phyloP scores from a whole-genome alignment of 768 basidiomycete genomes.

The Mycena rebaudengoi region DNA sequence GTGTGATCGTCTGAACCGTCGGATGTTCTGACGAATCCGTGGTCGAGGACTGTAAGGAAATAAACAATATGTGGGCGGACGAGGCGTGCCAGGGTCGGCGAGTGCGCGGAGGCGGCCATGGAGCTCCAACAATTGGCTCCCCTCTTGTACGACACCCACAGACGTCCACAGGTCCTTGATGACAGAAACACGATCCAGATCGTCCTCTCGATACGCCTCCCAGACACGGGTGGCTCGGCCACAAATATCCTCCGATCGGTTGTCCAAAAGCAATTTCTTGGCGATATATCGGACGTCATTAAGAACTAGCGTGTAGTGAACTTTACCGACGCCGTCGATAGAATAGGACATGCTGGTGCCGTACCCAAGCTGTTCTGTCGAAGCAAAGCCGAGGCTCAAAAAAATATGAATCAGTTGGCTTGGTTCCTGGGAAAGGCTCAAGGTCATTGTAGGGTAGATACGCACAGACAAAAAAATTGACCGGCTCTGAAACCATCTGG shows the following conservation, averaged over 20 bases:
- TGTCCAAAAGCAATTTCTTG: neutral
- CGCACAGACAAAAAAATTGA: no score
- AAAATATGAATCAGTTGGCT: neutral
- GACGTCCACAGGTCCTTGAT: conserved; percentile 4
- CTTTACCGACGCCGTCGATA: neutral
- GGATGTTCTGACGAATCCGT: neutral
- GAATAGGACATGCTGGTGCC: neutral
- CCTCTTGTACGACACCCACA: neutral
- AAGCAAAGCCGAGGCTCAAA: neutral
- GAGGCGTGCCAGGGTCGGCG: neutral
- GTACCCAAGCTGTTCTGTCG: neutral
- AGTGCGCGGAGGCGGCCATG: neutral
- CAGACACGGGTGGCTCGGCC: conserved; percentile 4
- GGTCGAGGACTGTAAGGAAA: neutral
- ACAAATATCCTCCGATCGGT: neutral
- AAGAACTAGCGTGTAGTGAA: neutral
- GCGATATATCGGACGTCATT: neutral
- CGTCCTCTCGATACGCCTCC: conserved; percentile 4
- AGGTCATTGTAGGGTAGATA: no score
- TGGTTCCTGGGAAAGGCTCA: no score
- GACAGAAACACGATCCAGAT: neutral
- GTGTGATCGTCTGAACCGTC: neutral
- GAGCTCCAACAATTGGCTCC: neutral
- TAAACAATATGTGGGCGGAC: neutral
- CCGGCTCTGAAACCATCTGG: no score